Evolutionary conservation across 1,284 basidiomycete species (phyloP), one percentile per base, ranked within the genome.

Genomic region (Marasmius sp.): DNA sequence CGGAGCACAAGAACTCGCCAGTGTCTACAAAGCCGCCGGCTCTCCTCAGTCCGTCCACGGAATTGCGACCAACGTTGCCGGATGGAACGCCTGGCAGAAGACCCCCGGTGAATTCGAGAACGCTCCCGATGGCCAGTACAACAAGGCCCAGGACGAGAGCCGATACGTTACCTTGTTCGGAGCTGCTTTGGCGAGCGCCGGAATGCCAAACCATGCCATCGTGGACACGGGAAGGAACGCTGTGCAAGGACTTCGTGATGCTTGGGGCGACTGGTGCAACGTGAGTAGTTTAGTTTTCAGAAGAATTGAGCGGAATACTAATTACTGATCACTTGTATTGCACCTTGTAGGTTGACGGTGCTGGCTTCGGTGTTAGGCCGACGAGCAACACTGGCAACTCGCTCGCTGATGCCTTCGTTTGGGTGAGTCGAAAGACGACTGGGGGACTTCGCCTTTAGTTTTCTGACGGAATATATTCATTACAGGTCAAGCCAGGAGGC

Each of bases 401-500:
- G 22, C 69, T 78, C 66, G 77, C 82, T 27, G 27, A 27, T 27
- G 27, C 27, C 27, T 27, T 27, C 27, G 27, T 27, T 27, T 27
- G 27, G 27, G 27, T 27, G 27, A 27, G 27, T 27, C 27, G 27
- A 27, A 27, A 27, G 27, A 27, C 27, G 5, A 27, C 27, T 27
- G 27, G 5, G 27, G 27, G 27, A 27, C 27, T 27, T 27, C 27
- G 27, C 2, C 27, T 27, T 27, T 27, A 5, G 5, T 27, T 27
- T 27, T 27, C 27, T 27, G 27, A 27, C 27, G 27, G 27, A 27
- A 2, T 27, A 27, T 27, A 5, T 27, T 27, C 27, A 5, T 27
- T 27, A 27, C 61, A 81, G 81, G 79, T 80, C 64, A 83, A 84
- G 74, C 81, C 81, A 58, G 80, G 80, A 71, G 81, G 81, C 59